Base-by-base conservation (phyloP, 2,329 filamentous ascomycete species). In the Clarireedia sp. region DNA sequence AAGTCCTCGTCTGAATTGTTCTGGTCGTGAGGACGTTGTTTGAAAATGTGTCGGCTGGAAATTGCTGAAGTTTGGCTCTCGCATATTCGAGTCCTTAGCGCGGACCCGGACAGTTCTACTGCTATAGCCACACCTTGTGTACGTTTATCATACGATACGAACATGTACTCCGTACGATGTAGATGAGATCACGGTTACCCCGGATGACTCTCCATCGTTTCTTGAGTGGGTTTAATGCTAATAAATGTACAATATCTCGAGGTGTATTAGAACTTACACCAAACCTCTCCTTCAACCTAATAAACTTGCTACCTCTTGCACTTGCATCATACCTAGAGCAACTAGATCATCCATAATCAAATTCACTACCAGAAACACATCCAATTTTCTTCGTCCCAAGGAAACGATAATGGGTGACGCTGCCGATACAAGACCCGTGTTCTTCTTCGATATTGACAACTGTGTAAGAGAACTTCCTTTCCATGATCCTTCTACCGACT, bases 361-460 rank as follows among this genome's bases (percentile, higher is more conserved):
- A 21, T 8, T 17, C 29, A 14, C 24, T 37, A 37, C 29, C 46
- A 53, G 24, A 37, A 17, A 47, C 23, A 23, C 33, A 63, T 64
- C 58, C 40, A 43, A 33, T 33, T 33, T 33, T 33, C 29, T 23
- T 21, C 16, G 23, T 19, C 21, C 40, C 40, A 43, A 43, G 38
- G 48, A 33, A 14, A 10, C 29, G 16, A 54, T 37, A 54, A 63
- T 63, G 49, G 51, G 58, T 58, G 57, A 59, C 6, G 29, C 29
- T 12, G 12, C 29, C 29, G 29, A 33, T 33, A 48, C 59, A 41
- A 70, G 80, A 59, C 76, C 78, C 1, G 76, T 88, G 19, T 80
- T 84, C 70, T 84, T 82, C 71, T 97, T 96, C 68, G 94, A 99
- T 69, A 97, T 99, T 68, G 94, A 99, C 77, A 99, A 99, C 69